phyloP scores from a whole-genome alignment of 352 stramenopile genomes.

The Globisporangium paddicum region DNA sequence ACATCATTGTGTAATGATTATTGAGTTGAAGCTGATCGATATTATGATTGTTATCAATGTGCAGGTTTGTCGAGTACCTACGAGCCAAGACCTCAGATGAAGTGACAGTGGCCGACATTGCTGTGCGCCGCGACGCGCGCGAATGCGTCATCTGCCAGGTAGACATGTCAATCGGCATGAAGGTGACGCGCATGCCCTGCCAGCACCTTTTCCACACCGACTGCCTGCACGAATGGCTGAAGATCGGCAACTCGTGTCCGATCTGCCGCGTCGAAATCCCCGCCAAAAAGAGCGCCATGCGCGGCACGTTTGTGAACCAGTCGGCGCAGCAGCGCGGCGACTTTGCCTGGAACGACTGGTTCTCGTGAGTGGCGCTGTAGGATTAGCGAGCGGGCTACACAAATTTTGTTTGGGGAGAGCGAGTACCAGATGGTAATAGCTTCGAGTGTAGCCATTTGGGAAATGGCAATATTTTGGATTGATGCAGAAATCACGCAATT shows the following conservation, averaged over 20 bases:
- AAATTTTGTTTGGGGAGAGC: too few species aligned
- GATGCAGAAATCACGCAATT: too few species aligned
- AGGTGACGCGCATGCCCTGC: conserved; percentile 65
- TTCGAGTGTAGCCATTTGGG: neutral
- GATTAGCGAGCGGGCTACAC: too few species aligned
- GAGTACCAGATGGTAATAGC: too few species aligned
- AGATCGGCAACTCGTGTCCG: conserved; percentile 80
- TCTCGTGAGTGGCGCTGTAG: conserved; percentile 49
- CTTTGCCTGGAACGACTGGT: conserved; percentile 75
- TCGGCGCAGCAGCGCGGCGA: conserved; percentile 44
- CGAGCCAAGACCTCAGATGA: conserved; percentile 21
- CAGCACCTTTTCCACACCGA: conserved; percentile 83
- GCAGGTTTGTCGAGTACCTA: conserved; percentile 60
- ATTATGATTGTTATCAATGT: neutral
- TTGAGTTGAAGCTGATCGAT: too few species aligned
- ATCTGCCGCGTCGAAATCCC: conserved; percentile 76
- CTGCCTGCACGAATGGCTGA: conserved; percentile 76
- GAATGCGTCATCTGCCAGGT: conserved; percentile 84
- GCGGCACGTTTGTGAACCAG: conserved; percentile 20
- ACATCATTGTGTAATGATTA: too few species aligned
- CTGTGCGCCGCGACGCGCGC: conserved; percentile 58
- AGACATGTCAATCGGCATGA: conserved; percentile 64
- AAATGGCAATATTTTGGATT: too few species aligned
- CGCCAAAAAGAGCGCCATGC: conserved; percentile 34
- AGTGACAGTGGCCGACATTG: conserved; percentile 31